Conservation (phyloP, 2,329 filamentous ascomycete species). For the Fusarium nanum region DNA sequence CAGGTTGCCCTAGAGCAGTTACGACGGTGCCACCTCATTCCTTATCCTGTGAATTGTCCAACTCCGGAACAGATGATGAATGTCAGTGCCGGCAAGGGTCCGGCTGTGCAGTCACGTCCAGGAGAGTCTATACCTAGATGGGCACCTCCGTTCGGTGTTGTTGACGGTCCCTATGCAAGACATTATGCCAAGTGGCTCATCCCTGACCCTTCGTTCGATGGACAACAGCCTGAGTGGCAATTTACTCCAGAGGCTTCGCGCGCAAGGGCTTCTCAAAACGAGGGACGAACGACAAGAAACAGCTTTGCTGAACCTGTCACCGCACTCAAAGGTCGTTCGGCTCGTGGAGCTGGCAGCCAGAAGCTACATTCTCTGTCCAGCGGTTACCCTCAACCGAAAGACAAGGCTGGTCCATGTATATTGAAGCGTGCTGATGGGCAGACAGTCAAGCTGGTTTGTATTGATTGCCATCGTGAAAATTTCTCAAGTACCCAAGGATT, state of each 20-base stretch:
- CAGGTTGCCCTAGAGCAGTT: conserved; percentile 94
- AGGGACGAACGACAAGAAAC: conserved; percentile 84
- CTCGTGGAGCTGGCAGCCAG: conserved; percentile 64
- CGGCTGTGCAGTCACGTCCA: conserved; percentile 70
- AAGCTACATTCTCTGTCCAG: conserved; percentile 76
- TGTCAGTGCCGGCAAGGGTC: conserved; percentile 79
- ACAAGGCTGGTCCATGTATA: conserved; percentile 84
- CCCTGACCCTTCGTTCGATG: conserved; percentile 87
- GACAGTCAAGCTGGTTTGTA: conserved; percentile 89
- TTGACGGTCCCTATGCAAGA: conserved; percentile 90
- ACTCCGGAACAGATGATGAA: conserved; percentile 75
- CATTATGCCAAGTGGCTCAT: conserved; percentile 98
- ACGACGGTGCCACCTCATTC: conserved; percentile 90
- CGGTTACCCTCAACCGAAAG: conserved; percentile 79
- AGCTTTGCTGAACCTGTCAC: conserved; percentile 63
- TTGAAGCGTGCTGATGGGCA: conserved; percentile 87
- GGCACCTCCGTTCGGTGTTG: conserved; percentile 89
- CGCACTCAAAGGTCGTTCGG: conserved; percentile 62
- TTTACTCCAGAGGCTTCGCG: conserved; percentile 56
- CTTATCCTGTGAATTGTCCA: conserved; percentile 80
- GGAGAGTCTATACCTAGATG: conserved; percentile 77
- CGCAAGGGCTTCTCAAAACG: conserved; percentile 61
- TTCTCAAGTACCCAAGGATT: conserved; percentile 99
- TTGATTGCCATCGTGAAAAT: conserved; percentile 88
- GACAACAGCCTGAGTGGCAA: conserved; percentile 62